Percentiles rank a stretch among this genome's conserved stretches.
Evolutionary conservation across 495 filamentous ascomycete genomes (phyloP).

Genomic region (Podospora appendiculata): DNA sequence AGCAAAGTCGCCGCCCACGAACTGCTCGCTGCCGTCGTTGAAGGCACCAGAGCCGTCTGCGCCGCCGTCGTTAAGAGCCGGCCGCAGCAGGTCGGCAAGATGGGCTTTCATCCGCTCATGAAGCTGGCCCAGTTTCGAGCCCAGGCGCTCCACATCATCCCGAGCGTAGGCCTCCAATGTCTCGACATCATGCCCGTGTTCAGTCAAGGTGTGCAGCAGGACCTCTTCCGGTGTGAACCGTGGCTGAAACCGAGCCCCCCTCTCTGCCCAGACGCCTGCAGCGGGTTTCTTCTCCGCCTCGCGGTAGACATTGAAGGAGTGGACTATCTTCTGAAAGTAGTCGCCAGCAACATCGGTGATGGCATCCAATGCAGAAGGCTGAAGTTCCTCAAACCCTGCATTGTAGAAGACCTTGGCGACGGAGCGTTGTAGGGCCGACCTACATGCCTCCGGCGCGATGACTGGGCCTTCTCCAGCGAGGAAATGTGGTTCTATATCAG

Average conservation of each 20-base stretch:
- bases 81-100: constrained; percentile 82
- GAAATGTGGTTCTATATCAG: constrained; percentile 76
- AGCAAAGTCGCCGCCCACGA: constrained; percentile 92
- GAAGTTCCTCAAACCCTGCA: constrained; percentile 94
- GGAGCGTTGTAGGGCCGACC: constrained; percentile 78
- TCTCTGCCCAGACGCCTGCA: constrained; percentile 28
- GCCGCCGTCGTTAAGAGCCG: constrained; percentile 67
- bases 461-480: constrained; percentile 81
- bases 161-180: constrained; percentile 79
- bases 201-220: constrained; percentile 75
- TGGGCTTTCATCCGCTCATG: constrained; percentile 91
- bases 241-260: constrained; percentile 48
- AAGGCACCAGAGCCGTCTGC: constrained; percentile 86
- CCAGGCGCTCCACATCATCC: constrained; percentile 87
- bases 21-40: constrained; percentile 94
- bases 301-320: constrained; percentile 70
- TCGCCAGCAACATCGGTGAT: constrained; percentile 86
- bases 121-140: constrained; percentile 71
- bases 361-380: constrained; percentile 85
- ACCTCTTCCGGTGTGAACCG: constrained; percentile 74
- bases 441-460: constrained; percentile 70
- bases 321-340: constrained; percentile 77
- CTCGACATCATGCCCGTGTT: constrained; percentile 76
- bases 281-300: constrained; percentile 64
- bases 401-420: constrained; percentile 94